These are phyloP conservation scores for Aspergillaceae sp. DNA, from an alignment of 2,329 filamentous ascomycete species.

Conservation along the genomic window DNA sequence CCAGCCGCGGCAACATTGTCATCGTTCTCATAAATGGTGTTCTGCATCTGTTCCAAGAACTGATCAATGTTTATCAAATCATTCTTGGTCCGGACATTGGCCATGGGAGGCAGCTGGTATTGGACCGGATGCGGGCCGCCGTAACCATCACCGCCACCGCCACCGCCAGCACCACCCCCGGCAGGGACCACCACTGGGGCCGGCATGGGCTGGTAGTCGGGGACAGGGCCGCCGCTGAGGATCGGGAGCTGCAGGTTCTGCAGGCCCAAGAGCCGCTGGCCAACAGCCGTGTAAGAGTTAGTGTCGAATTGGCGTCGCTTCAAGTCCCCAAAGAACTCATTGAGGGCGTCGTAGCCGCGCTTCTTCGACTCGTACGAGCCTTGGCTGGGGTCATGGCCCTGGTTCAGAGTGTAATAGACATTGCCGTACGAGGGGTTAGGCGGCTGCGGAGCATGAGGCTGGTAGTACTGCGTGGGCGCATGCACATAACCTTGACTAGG, in stretches of 20 bases:
- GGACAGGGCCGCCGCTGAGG: slow-evolving; percentile 49
- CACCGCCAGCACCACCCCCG: slow-evolving; percentile 27
- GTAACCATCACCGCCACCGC: slow-evolving; percentile 44
- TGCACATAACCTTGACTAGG: slow-evolving; percentile 33
- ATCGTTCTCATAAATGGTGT: slow-evolving; percentile 89
- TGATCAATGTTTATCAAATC: slow-evolving; percentile 91
- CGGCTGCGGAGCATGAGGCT: slow-evolving; percentile 46
- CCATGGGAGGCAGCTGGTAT: slow-evolving; percentile 81
- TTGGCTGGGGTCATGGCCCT: slow-evolving; percentile 58
- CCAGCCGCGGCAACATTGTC: slow-evolving; percentile 70
- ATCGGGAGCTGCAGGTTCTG: slow-evolving; percentile 59
- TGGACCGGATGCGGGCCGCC: slow-evolving; percentile 60
- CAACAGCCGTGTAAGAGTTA: slow-evolving; percentile 80
- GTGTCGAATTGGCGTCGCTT: slow-evolving; percentile 90
- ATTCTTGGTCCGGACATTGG: slow-evolving; percentile 82
- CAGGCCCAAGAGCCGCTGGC: slow-evolving; percentile 74
- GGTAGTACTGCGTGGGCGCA: slow-evolving; percentile 45
- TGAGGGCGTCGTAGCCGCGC: slow-evolving; percentile 77
- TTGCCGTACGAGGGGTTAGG: slow-evolving; percentile 55
- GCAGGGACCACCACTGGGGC: slow-evolving; percentile 49
- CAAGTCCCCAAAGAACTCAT: slow-evolving; percentile 87
- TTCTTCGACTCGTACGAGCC: slow-evolving; percentile 63
- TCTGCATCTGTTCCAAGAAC: slow-evolving; percentile 91
- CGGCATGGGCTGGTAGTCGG: slow-evolving; percentile 46
- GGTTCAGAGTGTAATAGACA: slow-evolving; percentile 67